Evolutionary conservation across 352 stramenopile species (phyloP).

Genomic region (Globisporangium carolinianum): DNA sequence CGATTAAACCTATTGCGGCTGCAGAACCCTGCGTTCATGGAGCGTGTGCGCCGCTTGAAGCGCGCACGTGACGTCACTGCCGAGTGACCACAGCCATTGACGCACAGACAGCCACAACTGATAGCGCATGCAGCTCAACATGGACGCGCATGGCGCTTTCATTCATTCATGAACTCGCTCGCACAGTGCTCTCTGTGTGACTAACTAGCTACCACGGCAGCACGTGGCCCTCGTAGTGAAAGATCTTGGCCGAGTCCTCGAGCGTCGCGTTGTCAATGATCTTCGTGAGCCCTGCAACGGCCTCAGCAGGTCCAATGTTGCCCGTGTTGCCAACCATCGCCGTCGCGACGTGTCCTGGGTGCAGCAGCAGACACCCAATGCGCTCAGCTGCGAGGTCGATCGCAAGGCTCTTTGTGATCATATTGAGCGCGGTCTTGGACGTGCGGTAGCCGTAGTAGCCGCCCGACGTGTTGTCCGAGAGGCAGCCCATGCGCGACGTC

Average conservation of each 20-base stretch:
- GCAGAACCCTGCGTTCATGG: constrained; percentile 9
- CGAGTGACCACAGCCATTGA: too few species aligned
- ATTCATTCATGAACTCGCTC: too few species aligned
- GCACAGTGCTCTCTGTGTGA: not conserved
- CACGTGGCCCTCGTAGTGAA: constrained; percentile 40
- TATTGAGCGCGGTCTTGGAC: constrained; percentile 80
- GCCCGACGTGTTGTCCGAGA: constrained; percentile 47
- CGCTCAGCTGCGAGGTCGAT: constrained; percentile 44
- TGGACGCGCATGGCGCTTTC: not conserved
- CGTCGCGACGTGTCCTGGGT: constrained; percentile 59
- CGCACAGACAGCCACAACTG: not conserved
- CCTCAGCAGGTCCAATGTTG: constrained; percentile 32
- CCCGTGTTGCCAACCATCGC: constrained; percentile 46
- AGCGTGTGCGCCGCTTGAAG: constrained; percentile 10
- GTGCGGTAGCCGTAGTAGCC: constrained; percentile 70
- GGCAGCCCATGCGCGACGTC: constrained; percentile 52
- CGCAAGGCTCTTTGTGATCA: constrained; percentile 49
- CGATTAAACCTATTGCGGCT: constrained; percentile 12
- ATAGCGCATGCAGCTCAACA: not conserved
- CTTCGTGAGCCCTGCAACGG: constrained; percentile 37
- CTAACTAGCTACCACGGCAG: constrained; percentile 41
- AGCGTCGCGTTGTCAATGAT: constrained; percentile 48
- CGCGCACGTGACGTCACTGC: not conserved
- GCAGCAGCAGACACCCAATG: constrained; percentile 50
- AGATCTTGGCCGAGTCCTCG: constrained; percentile 44